Conservation (phyloP, 768 basidiomycete species). For the Naematelia aurantialba region DNA sequence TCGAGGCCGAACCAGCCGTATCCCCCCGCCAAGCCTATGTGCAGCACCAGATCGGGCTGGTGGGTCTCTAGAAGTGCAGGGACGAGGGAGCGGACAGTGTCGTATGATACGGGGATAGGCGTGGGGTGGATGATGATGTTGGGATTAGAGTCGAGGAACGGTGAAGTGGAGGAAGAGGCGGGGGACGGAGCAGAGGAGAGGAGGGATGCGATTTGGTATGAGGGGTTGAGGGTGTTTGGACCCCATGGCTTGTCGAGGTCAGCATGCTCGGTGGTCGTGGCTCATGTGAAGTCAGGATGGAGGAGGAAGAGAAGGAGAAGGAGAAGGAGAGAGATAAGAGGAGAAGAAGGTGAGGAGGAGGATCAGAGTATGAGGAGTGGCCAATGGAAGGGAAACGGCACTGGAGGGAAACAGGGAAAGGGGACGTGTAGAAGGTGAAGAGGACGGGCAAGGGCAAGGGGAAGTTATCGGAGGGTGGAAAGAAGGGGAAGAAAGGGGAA, state of each 20-base stretch:
- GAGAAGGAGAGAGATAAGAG: not conserved
- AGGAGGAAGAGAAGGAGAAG: too few species aligned
- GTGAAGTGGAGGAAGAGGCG: not conserved
- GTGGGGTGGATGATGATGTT: conserved; percentile 14
- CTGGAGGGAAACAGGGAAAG: not conserved
- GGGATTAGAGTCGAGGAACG: not conserved
- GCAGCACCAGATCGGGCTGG: conserved; percentile 4
- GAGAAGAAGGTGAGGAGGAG: not conserved
- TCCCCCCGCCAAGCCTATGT: not conserved
- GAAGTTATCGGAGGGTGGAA: not conserved
- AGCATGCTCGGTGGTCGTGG: too few species aligned
- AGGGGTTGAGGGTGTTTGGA: conserved; percentile 5
- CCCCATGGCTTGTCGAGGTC: conserved; percentile 1
- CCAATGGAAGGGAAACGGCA: too few species aligned
- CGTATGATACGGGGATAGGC: not conserved
- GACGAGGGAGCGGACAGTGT: conserved; percentile 1
- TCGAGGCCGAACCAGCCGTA: not conserved
- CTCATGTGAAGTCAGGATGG: too few species aligned
- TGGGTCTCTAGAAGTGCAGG: not conserved
- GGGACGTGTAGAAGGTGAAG: not conserved
- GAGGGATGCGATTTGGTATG: not conserved
- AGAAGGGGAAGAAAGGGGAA: too few species aligned
- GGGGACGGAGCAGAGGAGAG: conserved; percentile 4
- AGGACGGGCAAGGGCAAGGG: too few species aligned
- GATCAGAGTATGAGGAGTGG: too few species aligned